Conservation (phyloP, 2,329 filamentous ascomycete genomes). For the Fusarium xyrophilum region DNA sequence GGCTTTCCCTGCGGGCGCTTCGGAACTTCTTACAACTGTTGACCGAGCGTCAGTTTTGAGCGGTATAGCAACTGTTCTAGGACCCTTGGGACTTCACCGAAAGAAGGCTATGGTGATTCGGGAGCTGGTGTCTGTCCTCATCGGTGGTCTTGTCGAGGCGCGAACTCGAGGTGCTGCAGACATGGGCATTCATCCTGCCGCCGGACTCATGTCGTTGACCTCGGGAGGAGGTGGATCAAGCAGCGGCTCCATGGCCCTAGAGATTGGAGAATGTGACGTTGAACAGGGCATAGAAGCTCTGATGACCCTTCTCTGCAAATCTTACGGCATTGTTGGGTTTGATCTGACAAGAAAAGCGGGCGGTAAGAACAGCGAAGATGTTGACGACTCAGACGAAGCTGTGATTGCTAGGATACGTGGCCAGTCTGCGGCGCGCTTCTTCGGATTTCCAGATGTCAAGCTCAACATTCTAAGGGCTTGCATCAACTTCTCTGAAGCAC, state of each 20-base stretch:
- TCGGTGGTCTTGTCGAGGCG: constrained; percentile 86
- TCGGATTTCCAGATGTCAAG: constrained; percentile 82
- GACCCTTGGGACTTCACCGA: constrained; percentile 77
- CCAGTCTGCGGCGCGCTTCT: constrained; percentile 66
- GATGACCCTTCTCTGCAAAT: constrained; percentile 65
- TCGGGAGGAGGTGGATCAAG: constrained; percentile 56
- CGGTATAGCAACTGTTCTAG: constrained; percentile 86
- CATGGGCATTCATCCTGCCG: constrained; percentile 92
- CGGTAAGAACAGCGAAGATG: constrained; percentile 30
- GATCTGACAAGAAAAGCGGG: constrained; percentile 46
- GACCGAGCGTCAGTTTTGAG: constrained; percentile 82
- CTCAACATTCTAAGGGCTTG: constrained; percentile 87
- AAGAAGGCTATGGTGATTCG: constrained; percentile 92
- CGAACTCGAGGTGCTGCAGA: constrained; percentile 94
- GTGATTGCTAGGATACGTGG: constrained; percentile 65
- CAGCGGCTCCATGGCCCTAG: constrained; percentile 62
- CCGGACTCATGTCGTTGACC: constrained; percentile 78
- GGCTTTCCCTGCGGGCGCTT: constrained; percentile 71
- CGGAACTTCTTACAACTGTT: constrained; percentile 72
- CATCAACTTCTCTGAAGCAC: constrained; percentile 90
- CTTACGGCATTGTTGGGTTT: constrained; percentile 68
- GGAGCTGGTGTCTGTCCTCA: constrained; percentile 82
- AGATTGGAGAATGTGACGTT: constrained; percentile 69
- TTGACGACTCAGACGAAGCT: constrained; percentile 58
- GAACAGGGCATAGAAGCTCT: constrained; percentile 71